Percentiles rank a stretch among this genome's conserved stretches.
Evolutionary conservation across 2,329 filamentous ascomycete genomes (phyloP).

Genomic region (Boeremia exigua): DNA sequence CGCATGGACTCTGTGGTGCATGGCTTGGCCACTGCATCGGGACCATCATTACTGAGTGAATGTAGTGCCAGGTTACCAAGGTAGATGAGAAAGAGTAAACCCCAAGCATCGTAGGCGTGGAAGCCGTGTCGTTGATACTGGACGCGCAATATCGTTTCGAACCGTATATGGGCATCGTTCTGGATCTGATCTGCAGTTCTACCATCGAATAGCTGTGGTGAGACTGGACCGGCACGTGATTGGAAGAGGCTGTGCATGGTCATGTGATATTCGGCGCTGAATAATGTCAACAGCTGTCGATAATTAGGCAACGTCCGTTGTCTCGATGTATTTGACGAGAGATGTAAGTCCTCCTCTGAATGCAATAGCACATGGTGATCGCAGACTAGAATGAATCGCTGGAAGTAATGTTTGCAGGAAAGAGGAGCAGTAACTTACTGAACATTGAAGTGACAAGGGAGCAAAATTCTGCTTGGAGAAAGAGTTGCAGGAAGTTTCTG

Average conservation of each 20-base stretch:
- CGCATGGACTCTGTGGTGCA: neutral
- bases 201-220: neutral
- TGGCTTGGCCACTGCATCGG: neutral
- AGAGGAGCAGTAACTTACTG: neutral
- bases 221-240: neutral
- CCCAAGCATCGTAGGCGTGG: slow-evolving; percentile 7
- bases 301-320: neutral
- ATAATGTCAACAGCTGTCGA: neutral
- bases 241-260: slow-evolving; percentile 8
- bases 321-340: too few species aligned
- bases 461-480: neutral
- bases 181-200: slow-evolving; percentile 1
- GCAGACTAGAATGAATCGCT: neutral
- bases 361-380: neutral
- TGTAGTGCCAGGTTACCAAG: slow-evolving; percentile 9
- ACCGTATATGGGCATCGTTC: slow-evolving; percentile 2
- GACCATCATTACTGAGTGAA: neutral
- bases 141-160: slow-evolving; percentile 11
- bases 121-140: slow-evolving; percentile 6
- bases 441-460: slow-evolving; percentile 10
- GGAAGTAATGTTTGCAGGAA: neutral
- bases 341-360: too few species aligned
- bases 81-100: slow-evolving; percentile 7
- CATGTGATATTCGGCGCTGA: slow-evolving; percentile 5
- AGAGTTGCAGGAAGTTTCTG: neutral